phyloP scores from a whole-genome alignment of 2,329 filamentous ascomycete genomes.

The Botrytis porri region DNA sequence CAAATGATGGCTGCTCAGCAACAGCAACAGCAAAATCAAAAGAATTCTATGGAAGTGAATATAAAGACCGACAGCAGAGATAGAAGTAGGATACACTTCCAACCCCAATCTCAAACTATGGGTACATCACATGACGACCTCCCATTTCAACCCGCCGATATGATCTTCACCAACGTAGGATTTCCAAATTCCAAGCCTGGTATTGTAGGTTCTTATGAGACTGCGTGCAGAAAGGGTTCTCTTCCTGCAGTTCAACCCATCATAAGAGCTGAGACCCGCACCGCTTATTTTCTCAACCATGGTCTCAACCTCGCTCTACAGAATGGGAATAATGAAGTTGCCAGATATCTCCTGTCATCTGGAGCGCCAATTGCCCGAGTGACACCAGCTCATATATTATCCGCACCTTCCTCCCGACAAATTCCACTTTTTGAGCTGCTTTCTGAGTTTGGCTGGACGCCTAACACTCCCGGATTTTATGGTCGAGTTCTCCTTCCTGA shows the following conservation, averaged over 20 bases:
- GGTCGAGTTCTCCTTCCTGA: background rate
- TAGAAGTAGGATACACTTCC: background rate
- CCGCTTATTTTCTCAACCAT: background rate
- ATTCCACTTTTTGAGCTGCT: background rate
- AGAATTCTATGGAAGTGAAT: background rate
- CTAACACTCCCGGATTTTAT: background rate
- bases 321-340: background rate
- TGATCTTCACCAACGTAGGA: background rate
- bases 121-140: background rate
- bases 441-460: background rate
- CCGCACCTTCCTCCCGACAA: background rate
- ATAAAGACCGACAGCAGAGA: background rate
- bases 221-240: background rate
- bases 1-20: background rate
- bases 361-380: background rate
- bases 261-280: background rate
- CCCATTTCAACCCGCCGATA: background rate
- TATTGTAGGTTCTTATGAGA: background rate
- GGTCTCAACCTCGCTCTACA: background rate
- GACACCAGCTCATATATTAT: background rate
- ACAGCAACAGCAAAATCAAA: background rate
- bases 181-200: background rate
- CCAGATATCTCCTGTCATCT: background rate
- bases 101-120: background rate
- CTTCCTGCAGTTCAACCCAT: background rate